Conservation (phyloP, 345 rosid genomes). For the Syzygium grande region DNA sequence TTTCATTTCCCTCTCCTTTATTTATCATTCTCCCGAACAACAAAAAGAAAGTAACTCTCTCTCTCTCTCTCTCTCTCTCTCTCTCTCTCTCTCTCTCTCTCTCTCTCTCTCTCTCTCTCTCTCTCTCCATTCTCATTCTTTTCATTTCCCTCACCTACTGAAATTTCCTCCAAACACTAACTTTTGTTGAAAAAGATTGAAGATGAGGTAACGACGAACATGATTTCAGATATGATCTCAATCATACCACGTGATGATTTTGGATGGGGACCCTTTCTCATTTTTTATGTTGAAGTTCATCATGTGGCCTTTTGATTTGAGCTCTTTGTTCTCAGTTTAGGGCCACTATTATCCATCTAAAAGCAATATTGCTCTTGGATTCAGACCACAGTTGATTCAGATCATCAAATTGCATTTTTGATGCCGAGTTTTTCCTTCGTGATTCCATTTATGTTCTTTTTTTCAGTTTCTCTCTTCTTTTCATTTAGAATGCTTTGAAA, state of each 20-base stretch:
- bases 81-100: too few relatives aligned
- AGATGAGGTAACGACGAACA: accelerated
- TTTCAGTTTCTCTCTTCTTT: neutral
- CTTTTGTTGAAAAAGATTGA: neutral
- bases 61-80: too few relatives aligned
- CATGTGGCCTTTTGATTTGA: neutral
- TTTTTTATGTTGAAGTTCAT: neutral
- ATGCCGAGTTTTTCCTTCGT: neutral
- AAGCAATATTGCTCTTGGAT: neutral
- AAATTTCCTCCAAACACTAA: neutral
- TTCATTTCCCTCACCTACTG: neutral
- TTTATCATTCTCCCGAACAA: neutral
- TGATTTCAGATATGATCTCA: neutral
- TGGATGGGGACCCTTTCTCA: neutral
- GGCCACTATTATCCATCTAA: neutral
- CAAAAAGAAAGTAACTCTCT: neutral
- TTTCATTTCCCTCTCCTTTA: neutral
- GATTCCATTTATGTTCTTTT: neutral
- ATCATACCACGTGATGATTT: neutral
- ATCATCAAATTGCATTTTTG: neutral
- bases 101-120: neutral
- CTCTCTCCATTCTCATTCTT: neutral
- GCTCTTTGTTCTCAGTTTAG: neutral
- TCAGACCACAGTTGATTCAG: neutral
- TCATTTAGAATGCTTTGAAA: neutral